These are phyloP conservation scores for Fomitiporia mediterranea DNA, from an alignment of 1,284 basidiomycete genomes.

Conservation along the genomic window DNA sequence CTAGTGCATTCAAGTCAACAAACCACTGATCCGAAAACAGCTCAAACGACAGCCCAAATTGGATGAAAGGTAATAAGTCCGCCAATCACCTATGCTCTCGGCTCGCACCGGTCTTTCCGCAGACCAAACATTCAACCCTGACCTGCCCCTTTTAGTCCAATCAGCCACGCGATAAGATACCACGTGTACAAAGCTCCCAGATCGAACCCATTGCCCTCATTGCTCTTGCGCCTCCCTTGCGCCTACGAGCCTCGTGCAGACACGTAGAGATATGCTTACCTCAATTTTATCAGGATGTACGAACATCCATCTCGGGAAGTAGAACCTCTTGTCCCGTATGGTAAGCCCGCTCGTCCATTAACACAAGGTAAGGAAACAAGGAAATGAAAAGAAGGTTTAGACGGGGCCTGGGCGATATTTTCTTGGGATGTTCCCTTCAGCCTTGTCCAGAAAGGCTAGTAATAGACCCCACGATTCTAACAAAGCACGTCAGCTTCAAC, in stretches of 20 bases:
- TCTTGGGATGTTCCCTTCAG: constrained; percentile 8
- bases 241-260: too few relatives aligned
- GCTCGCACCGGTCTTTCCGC: not conserved
- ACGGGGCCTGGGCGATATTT: constrained; percentile 8
- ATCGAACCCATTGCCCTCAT: not conserved
- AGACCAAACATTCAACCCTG: not conserved
- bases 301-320: not conserved
- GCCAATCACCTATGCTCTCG: constrained; percentile 4
- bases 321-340: not conserved
- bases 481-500: not conserved
- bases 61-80: not conserved
- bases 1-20: constrained; percentile 1
- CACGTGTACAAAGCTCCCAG: not conserved
- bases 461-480: not conserved
- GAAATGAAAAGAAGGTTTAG: not conserved
- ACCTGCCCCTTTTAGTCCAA: not conserved
- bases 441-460: not conserved
- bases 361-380: not conserved
- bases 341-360: too few relatives aligned
- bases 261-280: not conserved
- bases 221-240: too few relatives aligned
- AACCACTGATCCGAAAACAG: constrained; percentile 5
- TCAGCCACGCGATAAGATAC: not conserved
- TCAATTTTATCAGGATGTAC: too few relatives aligned
- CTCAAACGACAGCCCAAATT: constrained; percentile 12